These are phyloP conservation scores for Colletotrichum sansevieriae DNA, from an alignment of 2,329 filamentous ascomycete species.

Conservation along the genomic window DNA sequence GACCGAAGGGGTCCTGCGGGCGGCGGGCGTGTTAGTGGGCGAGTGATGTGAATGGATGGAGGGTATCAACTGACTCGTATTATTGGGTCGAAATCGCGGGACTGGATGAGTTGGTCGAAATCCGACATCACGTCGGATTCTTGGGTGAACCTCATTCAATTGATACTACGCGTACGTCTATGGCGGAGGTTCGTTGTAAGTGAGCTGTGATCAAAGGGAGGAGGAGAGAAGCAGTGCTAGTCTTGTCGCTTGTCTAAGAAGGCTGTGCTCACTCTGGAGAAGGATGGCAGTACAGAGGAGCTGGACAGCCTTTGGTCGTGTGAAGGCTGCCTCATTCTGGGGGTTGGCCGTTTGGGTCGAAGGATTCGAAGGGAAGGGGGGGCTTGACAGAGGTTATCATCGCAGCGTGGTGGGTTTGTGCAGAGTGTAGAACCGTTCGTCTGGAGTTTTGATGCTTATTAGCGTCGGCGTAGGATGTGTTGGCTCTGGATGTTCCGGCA, in stretches of 20 bases:
- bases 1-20: slow-evolving; percentile 45
- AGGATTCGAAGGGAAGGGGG: background rate
- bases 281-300: slow-evolving; percentile 3
- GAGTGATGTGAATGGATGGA: too few species aligned
- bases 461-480: slow-evolving; percentile 38
- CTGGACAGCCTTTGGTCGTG: background rate
- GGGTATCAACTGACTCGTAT: background rate
- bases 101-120: background rate
- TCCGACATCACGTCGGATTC: slow-evolving; percentile 26
- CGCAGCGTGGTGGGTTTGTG: slow-evolving; percentile 5
- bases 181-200: background rate
- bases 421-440: slow-evolving; percentile 18
- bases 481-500: slow-evolving; percentile 36
- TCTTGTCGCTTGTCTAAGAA: background rate
- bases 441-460: slow-evolving; percentile 31
- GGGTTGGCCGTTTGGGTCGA: background rate
- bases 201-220: background rate
- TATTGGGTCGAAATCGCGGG: slow-evolving; percentile 4
- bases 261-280: slow-evolving; percentile 11
- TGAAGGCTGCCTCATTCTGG: slow-evolving; percentile 7
- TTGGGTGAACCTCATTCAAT: background rate
- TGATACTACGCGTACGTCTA: background rate
- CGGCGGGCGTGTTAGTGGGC: background rate
- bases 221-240: background rate
- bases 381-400: slow-evolving; percentile 32